Evolutionary conservation across 1,139 yeast species (phyloP).

Genomic region (Taphrina communis): DNA sequence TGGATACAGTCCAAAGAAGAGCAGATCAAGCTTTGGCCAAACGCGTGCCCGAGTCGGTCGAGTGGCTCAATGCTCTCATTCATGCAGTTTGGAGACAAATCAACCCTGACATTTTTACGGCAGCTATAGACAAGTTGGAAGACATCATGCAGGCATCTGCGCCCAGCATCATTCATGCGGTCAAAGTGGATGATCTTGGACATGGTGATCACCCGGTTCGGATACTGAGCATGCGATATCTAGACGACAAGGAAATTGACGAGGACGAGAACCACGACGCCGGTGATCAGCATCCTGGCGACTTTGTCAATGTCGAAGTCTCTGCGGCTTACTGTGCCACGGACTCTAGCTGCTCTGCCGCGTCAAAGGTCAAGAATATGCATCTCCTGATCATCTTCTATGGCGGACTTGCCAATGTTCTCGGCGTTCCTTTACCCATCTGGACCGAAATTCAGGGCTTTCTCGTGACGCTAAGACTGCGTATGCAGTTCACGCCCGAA

Average conservation of each 20-base stretch:
- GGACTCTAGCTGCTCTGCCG: slow-evolving; percentile 15
- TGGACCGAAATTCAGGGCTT: slow-evolving; percentile 41
- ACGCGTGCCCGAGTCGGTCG: slow-evolving; percentile 39
- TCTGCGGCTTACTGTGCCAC: slow-evolving; percentile 34
- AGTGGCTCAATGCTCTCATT: slow-evolving; percentile 39
- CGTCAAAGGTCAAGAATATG: slow-evolving; percentile 37
- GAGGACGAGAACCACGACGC: slow-evolving; percentile 11
- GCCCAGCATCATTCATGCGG: slow-evolving; percentile 38
- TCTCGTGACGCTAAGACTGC: slow-evolving; percentile 28
- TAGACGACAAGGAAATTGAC: slow-evolving; percentile 24
- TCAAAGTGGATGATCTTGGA: slow-evolving; percentile 34
- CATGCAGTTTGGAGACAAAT: slow-evolving; percentile 32
- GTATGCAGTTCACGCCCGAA: slow-evolving; percentile 41
- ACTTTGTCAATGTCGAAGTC: slow-evolving; percentile 38
- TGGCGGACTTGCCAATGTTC: slow-evolving; percentile 34
- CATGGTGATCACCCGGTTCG: slow-evolving; percentile 40
- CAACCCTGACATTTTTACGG: slow-evolving; percentile 37
- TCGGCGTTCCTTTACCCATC: slow-evolving; percentile 39
- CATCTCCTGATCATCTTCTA: slow-evolving; percentile 37
- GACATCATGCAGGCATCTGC: slow-evolving; percentile 42
- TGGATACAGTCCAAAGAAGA: slow-evolving; percentile 22
- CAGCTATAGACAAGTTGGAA: slow-evolving; percentile 37
- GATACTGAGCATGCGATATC: slow-evolving; percentile 35
- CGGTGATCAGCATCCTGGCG: slow-evolving; percentile 24
- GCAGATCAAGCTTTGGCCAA: slow-evolving; percentile 29